Conservation (phyloP, 768 basidiomycete species). For the Leccinum olivaceopallidum region DNA sequence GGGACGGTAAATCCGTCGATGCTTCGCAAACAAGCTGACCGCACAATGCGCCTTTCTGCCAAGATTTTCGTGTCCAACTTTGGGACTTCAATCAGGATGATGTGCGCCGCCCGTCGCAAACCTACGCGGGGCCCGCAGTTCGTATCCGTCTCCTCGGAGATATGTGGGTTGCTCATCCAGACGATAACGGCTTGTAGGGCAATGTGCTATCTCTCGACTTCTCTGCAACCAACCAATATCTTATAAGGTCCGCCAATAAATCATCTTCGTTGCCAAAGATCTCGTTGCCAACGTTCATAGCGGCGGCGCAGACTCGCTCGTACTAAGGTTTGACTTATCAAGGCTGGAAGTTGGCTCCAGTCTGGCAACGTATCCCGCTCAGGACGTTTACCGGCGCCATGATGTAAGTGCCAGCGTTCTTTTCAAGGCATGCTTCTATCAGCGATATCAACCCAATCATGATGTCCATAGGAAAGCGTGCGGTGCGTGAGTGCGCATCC, state of each 20-base stretch:
- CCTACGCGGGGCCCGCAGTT: constrained; percentile 47
- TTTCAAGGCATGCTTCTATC: constrained; percentile 21
- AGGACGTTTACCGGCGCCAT: constrained; percentile 34
- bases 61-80: constrained; percentile 55
- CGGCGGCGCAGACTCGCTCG: constrained; percentile 52
- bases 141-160: constrained; percentile 30
- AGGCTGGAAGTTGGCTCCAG: constrained; percentile 29
- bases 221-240: constrained; percentile 61
- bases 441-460: constrained; percentile 13
- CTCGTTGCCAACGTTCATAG: constrained; percentile 33
- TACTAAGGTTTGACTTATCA: constrained; percentile 56
- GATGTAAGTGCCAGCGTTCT: constrained; percentile 24
- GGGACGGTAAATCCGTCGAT: constrained; percentile 53
- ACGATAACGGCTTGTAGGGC: constrained; percentile 42
- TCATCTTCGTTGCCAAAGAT: constrained; percentile 15
- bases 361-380: constrained; percentile 15
- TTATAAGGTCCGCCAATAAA: constrained; percentile 57
- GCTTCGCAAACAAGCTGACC: constrained; percentile 13
- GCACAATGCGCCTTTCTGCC: constrained; percentile 8
- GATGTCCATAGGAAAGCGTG: constrained; percentile 55
- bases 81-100: constrained; percentile 72
- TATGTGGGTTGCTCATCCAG: constrained; percentile 13
- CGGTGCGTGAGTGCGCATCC: constrained; percentile 67
- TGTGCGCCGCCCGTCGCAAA: constrained; percentile 40
- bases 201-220: constrained; percentile 74